Base-by-base conservation (phyloP, 1,284 basidiomycete species). In the Leccinum variabile region DNA sequence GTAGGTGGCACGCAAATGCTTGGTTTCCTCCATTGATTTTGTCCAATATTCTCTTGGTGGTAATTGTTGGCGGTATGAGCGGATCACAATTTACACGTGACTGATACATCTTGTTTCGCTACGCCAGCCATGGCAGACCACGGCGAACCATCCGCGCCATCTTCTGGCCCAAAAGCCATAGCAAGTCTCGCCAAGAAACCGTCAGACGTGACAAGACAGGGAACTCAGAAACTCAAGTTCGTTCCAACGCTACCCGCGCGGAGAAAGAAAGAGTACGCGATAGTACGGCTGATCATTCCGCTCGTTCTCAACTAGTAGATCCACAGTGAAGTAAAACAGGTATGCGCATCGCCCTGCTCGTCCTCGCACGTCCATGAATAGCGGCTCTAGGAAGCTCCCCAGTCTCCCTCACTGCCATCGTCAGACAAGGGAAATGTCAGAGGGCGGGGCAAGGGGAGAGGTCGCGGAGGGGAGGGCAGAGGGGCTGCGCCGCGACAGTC, bases 171-270 rank as follows among this genome's bases (percentile, higher is more conserved):
- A 76, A 70, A 90, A 84, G 90, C 86, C 13, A 89, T 92, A 57
- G 84, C 83, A 25, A 91, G 85, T 75, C 80, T 91, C 55, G 88
- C 87, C 0, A 91, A 88, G 79, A 89, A 85, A 70, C 82, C 84
- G 56, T 76, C 80, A 54, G 89, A 91, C 74, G 83, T 87, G 54
- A 91, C 90, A 8, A 79, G 89, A 52, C 83, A 87, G 63, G 89
- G 89, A 33, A 81, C 87, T 0, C 84, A 86, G 68, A 92, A 87
- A 72, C 82, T 92, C 75, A 91, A 90, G 73, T 92, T 92, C 69
- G 84, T 87, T n/a, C 90, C 90, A 2, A 89, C 87, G 8, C 79
- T 91, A 58, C 89, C 90, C 13, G 74, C 81, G 25, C 78, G 88
- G 65, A 83, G 90, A 67, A 90, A 88, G 79, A 90, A 90, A 77